Conservation (phyloP, 2,329 filamentous ascomycete species). For the Capronia americana region DNA sequence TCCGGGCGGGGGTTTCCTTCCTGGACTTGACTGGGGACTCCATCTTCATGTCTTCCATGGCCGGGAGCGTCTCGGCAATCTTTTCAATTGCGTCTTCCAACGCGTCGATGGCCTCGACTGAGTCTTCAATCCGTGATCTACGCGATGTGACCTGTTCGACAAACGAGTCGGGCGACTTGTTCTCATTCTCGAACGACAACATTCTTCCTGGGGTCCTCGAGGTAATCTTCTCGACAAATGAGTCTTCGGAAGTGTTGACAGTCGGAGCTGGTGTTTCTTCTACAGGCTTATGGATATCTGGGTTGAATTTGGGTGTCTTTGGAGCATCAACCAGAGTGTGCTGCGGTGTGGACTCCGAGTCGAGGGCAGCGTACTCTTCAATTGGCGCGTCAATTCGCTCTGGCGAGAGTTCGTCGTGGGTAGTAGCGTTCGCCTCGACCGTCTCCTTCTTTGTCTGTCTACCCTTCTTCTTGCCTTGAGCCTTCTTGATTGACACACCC, state of each 20-base stretch:
- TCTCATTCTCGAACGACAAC: conserved; percentile 16
- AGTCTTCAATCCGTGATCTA: conserved; percentile 49
- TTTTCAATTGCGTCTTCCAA: conserved; percentile 60
- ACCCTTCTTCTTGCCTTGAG: conserved; percentile 26
- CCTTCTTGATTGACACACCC: conserved; percentile 21
- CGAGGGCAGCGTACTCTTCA: conserved; percentile 11
- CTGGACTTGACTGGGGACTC: conserved; percentile 34
- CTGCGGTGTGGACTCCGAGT: conserved; percentile 11
- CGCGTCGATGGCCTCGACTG: conserved; percentile 58
- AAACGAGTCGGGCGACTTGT: conserved; percentile 31
- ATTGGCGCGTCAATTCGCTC: conserved; percentile 12
- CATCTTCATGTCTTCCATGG: conserved; percentile 33
- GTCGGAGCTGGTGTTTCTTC: conserved; percentile 16
- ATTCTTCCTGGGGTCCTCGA: conserved; percentile 41
- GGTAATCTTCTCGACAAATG: conserved; percentile 42
- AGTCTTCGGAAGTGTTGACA: conserved; percentile 38
- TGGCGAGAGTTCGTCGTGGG: background rate
- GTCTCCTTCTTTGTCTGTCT: conserved; percentile 23
- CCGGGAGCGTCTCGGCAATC: conserved; percentile 49
- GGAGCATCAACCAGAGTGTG: conserved; percentile 11
- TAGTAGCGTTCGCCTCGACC: conserved; percentile 9
- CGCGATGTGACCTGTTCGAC: conserved; percentile 35
- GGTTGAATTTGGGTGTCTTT: conserved; percentile 42
- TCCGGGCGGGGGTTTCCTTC: conserved; percentile 24
- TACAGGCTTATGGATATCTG: conserved; percentile 34